Evolutionary conservation across 1,139 yeast genomes (phyloP).

Genomic region (Nematodospora anomalae): DNA sequence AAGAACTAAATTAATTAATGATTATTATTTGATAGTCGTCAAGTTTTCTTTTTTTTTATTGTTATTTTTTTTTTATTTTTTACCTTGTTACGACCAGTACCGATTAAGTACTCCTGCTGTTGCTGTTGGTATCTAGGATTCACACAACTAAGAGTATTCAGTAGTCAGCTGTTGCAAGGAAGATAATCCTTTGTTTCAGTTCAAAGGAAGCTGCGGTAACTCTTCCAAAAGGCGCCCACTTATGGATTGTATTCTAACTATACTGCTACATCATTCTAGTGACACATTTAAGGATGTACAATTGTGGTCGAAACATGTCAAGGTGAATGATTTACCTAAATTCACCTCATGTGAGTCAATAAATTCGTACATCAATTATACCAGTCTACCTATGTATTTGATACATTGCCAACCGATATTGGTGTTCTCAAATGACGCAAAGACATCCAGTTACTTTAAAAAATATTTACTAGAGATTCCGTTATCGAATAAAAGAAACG

Average conservation of each 20-base stretch:
- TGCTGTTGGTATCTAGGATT: too few species aligned
- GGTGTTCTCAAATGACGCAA: constrained; percentile 26
- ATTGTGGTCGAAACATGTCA: constrained; percentile 22
- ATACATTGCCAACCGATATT: constrained; percentile 24
- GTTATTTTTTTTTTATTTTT: too few species aligned
- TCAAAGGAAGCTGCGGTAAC: too few species aligned
- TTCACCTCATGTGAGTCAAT: constrained; percentile 7
- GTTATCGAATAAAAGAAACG: constrained; percentile 6
- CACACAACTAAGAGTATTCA: too few species aligned
- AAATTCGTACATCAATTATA: constrained; percentile 20
- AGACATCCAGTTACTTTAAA: constrained; percentile 28
- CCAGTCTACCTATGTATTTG: constrained; percentile 32
- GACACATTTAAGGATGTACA: constrained; percentile 24
- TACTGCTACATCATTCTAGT: background rate
- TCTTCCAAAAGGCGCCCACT: too few species aligned
- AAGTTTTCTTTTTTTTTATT: too few species aligned
- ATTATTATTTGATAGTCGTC: too few species aligned
- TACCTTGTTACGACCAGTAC: too few species aligned
- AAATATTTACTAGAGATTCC: constrained; percentile 19
- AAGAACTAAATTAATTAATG: too few species aligned
- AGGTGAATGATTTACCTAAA: constrained; percentile 11
- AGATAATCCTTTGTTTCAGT: too few species aligned
- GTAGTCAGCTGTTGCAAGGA: too few species aligned
- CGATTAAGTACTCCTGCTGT: too few species aligned
- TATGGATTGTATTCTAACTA: background rate